Evolutionary conservation across 495 filamentous ascomycete genomes (phyloP).

Genomic region (Hyaloscypha variabilis): DNA sequence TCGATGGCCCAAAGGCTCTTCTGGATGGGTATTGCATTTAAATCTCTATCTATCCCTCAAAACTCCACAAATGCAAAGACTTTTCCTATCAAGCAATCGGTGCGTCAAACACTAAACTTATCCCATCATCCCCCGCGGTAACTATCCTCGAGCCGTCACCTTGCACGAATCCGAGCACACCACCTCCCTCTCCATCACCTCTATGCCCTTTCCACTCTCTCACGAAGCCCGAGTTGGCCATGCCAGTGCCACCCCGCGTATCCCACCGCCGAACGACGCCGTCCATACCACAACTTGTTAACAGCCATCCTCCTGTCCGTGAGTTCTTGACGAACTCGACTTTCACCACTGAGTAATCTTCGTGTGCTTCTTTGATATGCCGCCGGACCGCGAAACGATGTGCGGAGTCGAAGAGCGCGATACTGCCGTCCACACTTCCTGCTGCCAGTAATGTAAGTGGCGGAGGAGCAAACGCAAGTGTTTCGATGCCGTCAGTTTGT

Average conservation of each 20-base stretch:
- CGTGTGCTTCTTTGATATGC: constrained; percentile 79
- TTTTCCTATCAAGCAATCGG: constrained; percentile 21
- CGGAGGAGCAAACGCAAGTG: constrained; percentile 77
- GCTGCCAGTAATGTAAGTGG: constrained; percentile 80
- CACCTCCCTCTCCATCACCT: constrained; percentile 79
- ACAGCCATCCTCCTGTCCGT: constrained; percentile 53
- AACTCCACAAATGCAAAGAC: constrained; percentile 27
- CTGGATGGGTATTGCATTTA: constrained; percentile 25
- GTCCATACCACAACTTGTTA: constrained; percentile 85
- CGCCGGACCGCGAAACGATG: constrained; percentile 80
- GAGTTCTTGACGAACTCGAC: constrained; percentile 76
- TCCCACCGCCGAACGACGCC: constrained; percentile 89
- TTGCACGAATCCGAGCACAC: constrained; percentile 89
- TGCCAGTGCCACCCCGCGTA: constrained; percentile 72
- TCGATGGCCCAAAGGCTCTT: constrained; percentile 3
- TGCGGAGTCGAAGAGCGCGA: constrained; percentile 84
- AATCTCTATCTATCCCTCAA: constrained; percentile 8
- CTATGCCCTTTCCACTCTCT: constrained; percentile 85
- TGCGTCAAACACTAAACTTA: constrained; percentile 68
- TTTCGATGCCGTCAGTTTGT: constrained; percentile 82
- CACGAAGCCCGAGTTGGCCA: constrained; percentile 60
- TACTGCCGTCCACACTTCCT: constrained; percentile 86
- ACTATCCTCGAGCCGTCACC: constrained; percentile 70
- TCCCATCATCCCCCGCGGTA: constrained; percentile 86
- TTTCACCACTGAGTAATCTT: constrained; percentile 83